Conservation (phyloP, 257 asterid genomes). For the Dorcoceras hygrometricum region DNA sequence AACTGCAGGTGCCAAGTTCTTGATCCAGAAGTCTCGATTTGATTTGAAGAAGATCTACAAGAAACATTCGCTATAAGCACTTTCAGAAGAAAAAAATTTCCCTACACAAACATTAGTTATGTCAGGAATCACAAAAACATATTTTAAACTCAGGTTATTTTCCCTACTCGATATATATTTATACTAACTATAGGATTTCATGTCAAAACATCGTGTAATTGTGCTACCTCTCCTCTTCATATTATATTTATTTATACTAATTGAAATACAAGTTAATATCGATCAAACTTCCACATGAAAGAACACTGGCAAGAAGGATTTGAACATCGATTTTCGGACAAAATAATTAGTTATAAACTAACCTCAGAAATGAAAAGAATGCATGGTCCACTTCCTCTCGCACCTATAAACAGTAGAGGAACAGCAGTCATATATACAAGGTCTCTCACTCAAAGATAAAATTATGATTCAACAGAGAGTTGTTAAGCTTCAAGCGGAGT, state of each 20-base stretch:
- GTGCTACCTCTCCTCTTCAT: no score
- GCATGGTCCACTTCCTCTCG: constrained; percentile 37
- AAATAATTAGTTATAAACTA: background rate
- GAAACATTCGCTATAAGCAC: constrained; percentile 4
- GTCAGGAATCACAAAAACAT: no score
- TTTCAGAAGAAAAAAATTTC: background rate
- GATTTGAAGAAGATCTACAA: constrained; percentile 27
- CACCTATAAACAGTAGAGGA: constrained; percentile 28
- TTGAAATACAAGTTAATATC: background rate
- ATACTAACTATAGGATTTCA: no score
- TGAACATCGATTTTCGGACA: no score
- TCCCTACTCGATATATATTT: background rate
- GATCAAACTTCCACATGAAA: background rate
- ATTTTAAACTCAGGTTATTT: no score
- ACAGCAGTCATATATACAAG: background rate
- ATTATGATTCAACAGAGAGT: background rate
- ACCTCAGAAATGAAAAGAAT: constrained; percentile 28
- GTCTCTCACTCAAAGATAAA: background rate
- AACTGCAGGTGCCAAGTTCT: constrained; percentile 35
- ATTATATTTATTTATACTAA: no score
- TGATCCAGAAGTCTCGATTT: constrained; percentile 23
- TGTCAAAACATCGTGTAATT: no score
- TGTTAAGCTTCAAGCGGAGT: background rate
- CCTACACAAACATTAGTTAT: background rate
- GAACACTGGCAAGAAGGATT: background rate